These are phyloP conservation scores for Pseudogymnoascus pannorum DNA, from an alignment of 2,329 filamentous ascomycete genomes.

Conservation along the genomic window DNA sequence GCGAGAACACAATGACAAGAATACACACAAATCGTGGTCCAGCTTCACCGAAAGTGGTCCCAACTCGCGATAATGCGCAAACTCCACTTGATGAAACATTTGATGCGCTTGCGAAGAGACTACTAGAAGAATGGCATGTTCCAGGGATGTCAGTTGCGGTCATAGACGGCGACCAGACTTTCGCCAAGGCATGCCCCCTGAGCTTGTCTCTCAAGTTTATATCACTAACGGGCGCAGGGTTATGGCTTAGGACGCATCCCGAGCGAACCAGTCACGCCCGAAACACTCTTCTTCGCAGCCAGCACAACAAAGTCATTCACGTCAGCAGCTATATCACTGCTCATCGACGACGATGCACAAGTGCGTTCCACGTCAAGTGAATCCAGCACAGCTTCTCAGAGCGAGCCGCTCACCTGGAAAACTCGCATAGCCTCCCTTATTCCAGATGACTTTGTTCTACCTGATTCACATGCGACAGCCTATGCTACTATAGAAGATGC, in stretches of 20 bases:
- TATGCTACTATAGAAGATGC: conserved; percentile 48
- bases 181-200: conserved; percentile 33
- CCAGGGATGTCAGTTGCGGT: conserved; percentile 43
- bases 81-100: conserved; percentile 19
- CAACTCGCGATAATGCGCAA: neutral
- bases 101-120: conserved; percentile 21
- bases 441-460: conserved; percentile 45
- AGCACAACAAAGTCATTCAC: conserved; percentile 51
- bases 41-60: neutral
- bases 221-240: conserved; percentile 26
- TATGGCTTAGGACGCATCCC: conserved; percentile 33
- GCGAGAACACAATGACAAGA: neutral
- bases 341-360: conserved; percentile 38
- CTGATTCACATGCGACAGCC: conserved; percentile 38
- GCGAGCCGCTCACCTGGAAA: conserved; percentile 30
- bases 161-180: conserved; percentile 38
- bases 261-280: conserved; percentile 33
- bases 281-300: conserved; percentile 48
- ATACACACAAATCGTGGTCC: neutral
- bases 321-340: conserved; percentile 41
- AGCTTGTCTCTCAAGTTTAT: neutral
- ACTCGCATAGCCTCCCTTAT: conserved; percentile 41
- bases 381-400: neutral
- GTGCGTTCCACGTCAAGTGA: conserved; percentile 29
- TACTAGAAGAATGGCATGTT: conserved; percentile 37